These are phyloP conservation scores for Achaetomium macrosporum DNA, from an alignment of 2,329 filamentous ascomycete species.

Conservation along the genomic window DNA sequence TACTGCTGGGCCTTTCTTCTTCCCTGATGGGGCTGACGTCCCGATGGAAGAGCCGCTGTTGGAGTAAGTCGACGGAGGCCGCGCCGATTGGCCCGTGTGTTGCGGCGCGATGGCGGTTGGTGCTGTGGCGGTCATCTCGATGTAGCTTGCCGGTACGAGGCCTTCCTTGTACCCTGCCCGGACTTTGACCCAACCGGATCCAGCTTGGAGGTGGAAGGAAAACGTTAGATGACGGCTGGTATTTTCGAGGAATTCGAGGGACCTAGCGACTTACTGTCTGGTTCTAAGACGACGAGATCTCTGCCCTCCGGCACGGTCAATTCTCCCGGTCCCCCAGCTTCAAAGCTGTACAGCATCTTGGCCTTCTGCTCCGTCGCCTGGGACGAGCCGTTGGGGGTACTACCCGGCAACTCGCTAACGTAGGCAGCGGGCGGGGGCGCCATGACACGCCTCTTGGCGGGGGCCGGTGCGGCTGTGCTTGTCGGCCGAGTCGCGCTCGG, in stretches of 20 bases:
- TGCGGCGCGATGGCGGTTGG: constrained; percentile 40
- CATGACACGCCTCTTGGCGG: constrained; percentile 64
- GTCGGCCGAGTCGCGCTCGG: constrained; percentile 32
- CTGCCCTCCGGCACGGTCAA: constrained; percentile 72
- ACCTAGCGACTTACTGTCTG: constrained; percentile 66
- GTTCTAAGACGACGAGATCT: constrained; percentile 71
- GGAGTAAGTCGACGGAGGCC: constrained; percentile 53
- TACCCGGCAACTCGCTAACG: constrained; percentile 59
- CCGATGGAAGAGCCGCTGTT: constrained; percentile 65
- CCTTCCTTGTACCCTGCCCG: constrained; percentile 70
- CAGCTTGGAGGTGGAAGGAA: constrained; percentile 54
- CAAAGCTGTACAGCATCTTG: constrained; percentile 86
- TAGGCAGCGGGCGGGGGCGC: constrained; percentile 84
- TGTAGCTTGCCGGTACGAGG: constrained; percentile 79
- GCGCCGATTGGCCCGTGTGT: constrained; percentile 36
- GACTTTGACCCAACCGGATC: constrained; percentile 86
- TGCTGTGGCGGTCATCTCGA: constrained; percentile 50
- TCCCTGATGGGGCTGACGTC: constrained; percentile 38
- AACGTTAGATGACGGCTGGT: neutral
- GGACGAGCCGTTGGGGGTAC: constrained; percentile 38
- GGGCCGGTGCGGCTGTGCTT: constrained; percentile 27
- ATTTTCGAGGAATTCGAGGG: neutral
- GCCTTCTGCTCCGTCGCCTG: constrained; percentile 56
- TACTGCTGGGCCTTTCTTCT: constrained; percentile 88
- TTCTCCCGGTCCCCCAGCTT: constrained; percentile 75